These are phyloP conservation scores for Zychaea mexicana DNA, from an alignment of 371 early-diverging fungal species.

Conservation along the genomic window DNA sequence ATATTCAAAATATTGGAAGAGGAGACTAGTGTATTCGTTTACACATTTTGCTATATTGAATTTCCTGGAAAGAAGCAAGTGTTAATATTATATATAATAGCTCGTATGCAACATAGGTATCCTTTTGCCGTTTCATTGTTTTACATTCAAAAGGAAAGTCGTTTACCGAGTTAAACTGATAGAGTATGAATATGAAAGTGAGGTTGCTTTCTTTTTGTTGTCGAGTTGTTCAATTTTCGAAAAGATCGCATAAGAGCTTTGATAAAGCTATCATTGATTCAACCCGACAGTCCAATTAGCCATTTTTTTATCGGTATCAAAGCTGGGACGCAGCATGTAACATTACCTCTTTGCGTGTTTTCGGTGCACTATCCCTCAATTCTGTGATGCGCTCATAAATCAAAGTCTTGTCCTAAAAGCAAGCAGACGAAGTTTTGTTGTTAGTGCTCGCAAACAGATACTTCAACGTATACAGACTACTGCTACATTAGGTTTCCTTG, in stretches of 20 bases:
- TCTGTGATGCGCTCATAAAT: neutral
- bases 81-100: too few species aligned
- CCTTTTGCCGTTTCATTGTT: too few species aligned
- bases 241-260: neutral
- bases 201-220: neutral
- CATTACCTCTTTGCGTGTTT: neutral
- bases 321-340: too few species aligned
- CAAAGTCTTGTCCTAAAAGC: neutral
- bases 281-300: too few species aligned
- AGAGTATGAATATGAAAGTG: neutral
- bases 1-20: neutral
- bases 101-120: too few species aligned
- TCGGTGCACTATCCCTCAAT: neutral
- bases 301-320: too few species aligned
- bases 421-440: too few species aligned
- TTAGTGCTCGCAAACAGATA: too few species aligned
- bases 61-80: neutral
- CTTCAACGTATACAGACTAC: too few species aligned
- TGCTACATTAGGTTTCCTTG: too few species aligned
- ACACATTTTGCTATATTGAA: neutral
- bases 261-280: neutral
- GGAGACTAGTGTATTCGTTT: conserved; percentile 2
- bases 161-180: neutral
- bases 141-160: too few species aligned
- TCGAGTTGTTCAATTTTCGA: neutral